Evolutionary conservation across 768 basidiomycete genomes (phyloP).

Genomic region (Hortiboletus flavorubellus): DNA sequence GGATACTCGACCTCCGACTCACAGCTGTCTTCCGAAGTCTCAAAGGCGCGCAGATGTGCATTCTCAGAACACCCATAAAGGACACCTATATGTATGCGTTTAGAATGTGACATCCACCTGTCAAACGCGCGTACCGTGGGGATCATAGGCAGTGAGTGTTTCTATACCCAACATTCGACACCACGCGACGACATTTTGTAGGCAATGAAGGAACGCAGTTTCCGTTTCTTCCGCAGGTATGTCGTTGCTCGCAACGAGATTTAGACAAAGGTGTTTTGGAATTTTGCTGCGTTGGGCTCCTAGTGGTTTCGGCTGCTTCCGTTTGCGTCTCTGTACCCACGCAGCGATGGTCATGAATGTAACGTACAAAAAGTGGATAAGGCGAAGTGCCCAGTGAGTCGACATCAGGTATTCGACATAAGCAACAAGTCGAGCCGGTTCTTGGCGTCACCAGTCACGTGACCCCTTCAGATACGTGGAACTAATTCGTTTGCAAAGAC

Average conservation of each 20-base stretch:
- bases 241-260: conserved; percentile 49
- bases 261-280: conserved; percentile 65
- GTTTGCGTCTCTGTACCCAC: conserved; percentile 38
- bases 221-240: conserved; percentile 36
- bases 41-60: conserved; percentile 40
- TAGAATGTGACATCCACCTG: background rate
- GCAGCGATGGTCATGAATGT: conserved; percentile 39
- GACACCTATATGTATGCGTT: conserved; percentile 33
- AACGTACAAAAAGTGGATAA: conserved; percentile 59
- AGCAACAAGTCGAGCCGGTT: background rate
- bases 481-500: background rate
- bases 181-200: conserved; percentile 55
- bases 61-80: conserved; percentile 39
- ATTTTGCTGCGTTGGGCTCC: conserved; percentile 49
- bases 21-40: conserved; percentile 32
- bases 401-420: conserved; percentile 32
- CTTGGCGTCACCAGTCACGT: conserved; percentile 16
- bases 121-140: conserved; percentile 49
- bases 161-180: conserved; percentile 60
- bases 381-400: conserved; percentile 44
- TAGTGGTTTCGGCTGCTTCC: conserved; percentile 45
- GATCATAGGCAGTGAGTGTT: conserved; percentile 70
- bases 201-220: conserved; percentile 47
- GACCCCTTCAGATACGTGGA: conserved; percentile 19
- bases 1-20: conserved; percentile 67